Percentiles rank a stretch among this genome's conserved stretches.
These are phyloP conservation scores for Saposhnikovia divaricata DNA, from an alignment of 129 eudicot genomes.

Conservation along the genomic window DNA sequence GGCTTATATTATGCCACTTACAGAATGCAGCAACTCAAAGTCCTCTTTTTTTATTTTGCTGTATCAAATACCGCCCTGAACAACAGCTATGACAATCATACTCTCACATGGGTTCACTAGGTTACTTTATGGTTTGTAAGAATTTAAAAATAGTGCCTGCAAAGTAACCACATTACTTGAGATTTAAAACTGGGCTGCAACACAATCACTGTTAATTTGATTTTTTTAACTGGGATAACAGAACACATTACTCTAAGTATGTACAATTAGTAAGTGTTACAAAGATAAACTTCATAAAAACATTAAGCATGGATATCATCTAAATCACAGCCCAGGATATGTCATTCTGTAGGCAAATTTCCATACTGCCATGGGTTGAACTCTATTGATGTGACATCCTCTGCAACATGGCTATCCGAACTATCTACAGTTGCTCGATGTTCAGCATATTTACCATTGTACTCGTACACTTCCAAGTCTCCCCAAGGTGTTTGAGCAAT, in stretches of 20 bases:
- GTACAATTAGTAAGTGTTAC: background rate
- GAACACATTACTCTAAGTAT: background rate
- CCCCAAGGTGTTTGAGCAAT: conserved; percentile 87
- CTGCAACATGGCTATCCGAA: conserved; percentile 23
- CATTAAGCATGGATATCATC: background rate
- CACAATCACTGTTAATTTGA: background rate
- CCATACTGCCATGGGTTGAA: conserved; percentile 97
- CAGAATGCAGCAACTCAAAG: too few relatives aligned
- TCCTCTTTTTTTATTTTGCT: too few relatives aligned
- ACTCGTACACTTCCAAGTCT: conserved; percentile 71
- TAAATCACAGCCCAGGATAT: background rate
- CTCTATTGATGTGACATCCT: conserved; percentile 40
- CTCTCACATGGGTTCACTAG: background rate
- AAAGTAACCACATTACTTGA: background rate
- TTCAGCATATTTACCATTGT: conserved; percentile 63
- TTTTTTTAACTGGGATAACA: background rate
- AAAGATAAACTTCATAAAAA: background rate
- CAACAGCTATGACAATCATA: too few relatives aligned
- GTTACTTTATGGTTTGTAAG: background rate
- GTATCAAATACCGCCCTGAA: too few relatives aligned
- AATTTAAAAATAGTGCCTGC: background rate
- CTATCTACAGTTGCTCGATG: conserved; percentile 44
- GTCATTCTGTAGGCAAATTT: conserved; percentile 43
- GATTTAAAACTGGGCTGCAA: background rate
- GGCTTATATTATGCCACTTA: too few relatives aligned